phyloP scores from a whole-genome alignment of 352 stramenopile genomes.

The Globisporangium lucens region DNA sequence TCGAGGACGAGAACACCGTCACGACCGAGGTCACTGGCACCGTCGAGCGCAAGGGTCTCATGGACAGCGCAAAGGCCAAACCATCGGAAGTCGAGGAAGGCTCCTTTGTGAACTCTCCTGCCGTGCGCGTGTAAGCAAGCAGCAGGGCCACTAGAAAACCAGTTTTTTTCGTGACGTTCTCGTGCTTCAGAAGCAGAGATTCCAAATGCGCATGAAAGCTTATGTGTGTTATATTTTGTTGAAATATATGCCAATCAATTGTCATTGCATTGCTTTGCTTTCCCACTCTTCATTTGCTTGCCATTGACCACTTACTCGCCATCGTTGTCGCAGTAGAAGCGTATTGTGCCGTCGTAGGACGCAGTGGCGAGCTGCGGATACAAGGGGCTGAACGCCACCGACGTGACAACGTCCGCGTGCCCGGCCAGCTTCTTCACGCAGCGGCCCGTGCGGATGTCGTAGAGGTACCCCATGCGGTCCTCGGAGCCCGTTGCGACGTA shows the following conservation, averaged over 20 bases:
- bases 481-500: conserved; percentile 87
- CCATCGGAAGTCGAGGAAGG: conserved; percentile 61
- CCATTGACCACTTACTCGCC: not conserved
- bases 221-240: conserved; percentile 42
- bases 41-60: conserved; percentile 66
- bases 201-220: conserved; percentile 26
- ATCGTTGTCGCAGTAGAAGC: conserved; percentile 42
- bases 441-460: conserved; percentile 79
- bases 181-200: conserved; percentile 14
- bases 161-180: conserved; percentile 17
- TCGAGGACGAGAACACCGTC: conserved; percentile 61
- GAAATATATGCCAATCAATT: conserved; percentile 28
- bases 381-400: conserved; percentile 76
- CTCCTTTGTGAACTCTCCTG: conserved; percentile 83
- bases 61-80: conserved; percentile 70
- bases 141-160: conserved; percentile 17
- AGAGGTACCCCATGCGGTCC: conserved; percentile 78
- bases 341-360: conserved; percentile 70
- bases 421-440: conserved; percentile 53
- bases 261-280: conserved; percentile 4
- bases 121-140: conserved; percentile 62
- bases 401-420: conserved; percentile 77
- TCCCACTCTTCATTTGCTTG: not conserved
- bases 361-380: conserved; percentile 79
- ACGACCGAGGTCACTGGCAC: conserved; percentile 49